Evolutionary conservation across 2,329 filamentous ascomycete species (phyloP).

Genomic region (Ceratocystiopsis minuta): DNA sequence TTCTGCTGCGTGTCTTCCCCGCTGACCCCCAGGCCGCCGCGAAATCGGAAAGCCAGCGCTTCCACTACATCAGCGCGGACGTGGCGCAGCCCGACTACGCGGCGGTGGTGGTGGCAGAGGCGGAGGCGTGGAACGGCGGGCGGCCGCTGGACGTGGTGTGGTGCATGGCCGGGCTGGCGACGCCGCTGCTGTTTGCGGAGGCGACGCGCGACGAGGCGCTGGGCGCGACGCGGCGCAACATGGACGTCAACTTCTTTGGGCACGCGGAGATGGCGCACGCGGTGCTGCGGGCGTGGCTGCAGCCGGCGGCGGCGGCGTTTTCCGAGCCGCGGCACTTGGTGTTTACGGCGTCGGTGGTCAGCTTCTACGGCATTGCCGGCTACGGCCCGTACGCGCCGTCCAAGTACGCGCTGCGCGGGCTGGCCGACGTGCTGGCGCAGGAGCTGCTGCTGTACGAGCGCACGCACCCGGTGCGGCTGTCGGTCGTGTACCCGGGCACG

Average conservation of each 20-base stretch:
- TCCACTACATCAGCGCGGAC: conserved; percentile 72
- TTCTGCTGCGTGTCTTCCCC: no score
- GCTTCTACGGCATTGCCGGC: conserved; percentile 61
- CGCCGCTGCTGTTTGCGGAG: conserved; percentile 62
- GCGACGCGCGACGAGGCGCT: conserved; percentile 39
- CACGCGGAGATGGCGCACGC: conserved; percentile 73
- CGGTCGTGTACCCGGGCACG: conserved; percentile 68
- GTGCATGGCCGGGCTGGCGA: conserved; percentile 65
- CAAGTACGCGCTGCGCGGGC: conserved; percentile 67
- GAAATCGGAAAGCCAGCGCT: conserved; percentile 52
- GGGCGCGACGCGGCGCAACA: conserved; percentile 51
- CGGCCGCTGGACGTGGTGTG: conserved; percentile 68
- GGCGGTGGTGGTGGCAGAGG: conserved; percentile 48
- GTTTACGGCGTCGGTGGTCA: conserved; percentile 64
- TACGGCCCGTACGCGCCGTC: conserved; percentile 71
- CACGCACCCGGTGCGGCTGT: conserved; percentile 44
- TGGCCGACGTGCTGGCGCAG: conserved; percentile 69
- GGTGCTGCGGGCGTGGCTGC: conserved; percentile 57
- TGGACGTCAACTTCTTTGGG: conserved; percentile 88
- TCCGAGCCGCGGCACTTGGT: conserved; percentile 57
- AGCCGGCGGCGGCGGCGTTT: conserved; percentile 25
- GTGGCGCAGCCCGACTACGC: conserved; percentile 56
- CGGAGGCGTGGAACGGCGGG: conserved; percentile 61
- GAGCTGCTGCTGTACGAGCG: conserved; percentile 77
- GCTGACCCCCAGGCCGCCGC: conserved; percentile 37